Base-by-base conservation (phyloP, 2,329 filamentous ascomycete genomes). In the Aschersonia sp. region DNA sequence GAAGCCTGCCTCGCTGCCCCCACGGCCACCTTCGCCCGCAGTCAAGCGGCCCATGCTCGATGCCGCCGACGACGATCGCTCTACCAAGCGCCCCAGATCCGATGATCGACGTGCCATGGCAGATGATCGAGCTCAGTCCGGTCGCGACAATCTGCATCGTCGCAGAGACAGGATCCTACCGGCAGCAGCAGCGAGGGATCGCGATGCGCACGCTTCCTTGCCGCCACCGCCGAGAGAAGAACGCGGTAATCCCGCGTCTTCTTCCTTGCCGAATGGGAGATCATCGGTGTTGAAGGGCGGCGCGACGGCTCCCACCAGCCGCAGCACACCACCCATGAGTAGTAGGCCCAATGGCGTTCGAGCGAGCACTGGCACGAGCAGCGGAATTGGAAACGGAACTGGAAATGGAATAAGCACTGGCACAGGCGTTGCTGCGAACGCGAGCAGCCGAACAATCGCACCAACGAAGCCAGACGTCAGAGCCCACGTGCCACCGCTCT, bases 41-140 rank as follows among this genome's bases (percentile, higher is more conserved):
- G 67, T 58, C 51, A 71, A 67, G 54, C 77, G 75, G 60, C 71
- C 73, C 41, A 51, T 57, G 9, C 59, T 63, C 10, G 73, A 77
- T 38, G 12, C 35, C 12, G 45, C 52, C 5, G 69, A 74, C 28
- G 71, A 72, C 30, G 64, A 66, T 32, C 67, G 72, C 47, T 63
- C 68, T 2, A 63, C 62, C 47, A 78, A 78, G 58, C 68, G 73
- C 48, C 58, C 61, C 30, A 71, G 64, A 49, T 59, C 67, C 28
- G 72, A 74, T 30, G 49, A 57, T 10, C 51, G 55, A 48, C 62
- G 60, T 38, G 35, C 35, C 41, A 51, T 54, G 29, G 46, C 50
- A 40, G 65, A 67, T 40, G 63, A 66, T 9, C 56, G 60, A 46
- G 53, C 55, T 46, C 59, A 58, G 52, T 54, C 57, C 45, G 47